These are phyloP conservation scores for Lotus japonicus DNA, from an alignment of 306 rosid species.

Conservation along the genomic window DNA sequence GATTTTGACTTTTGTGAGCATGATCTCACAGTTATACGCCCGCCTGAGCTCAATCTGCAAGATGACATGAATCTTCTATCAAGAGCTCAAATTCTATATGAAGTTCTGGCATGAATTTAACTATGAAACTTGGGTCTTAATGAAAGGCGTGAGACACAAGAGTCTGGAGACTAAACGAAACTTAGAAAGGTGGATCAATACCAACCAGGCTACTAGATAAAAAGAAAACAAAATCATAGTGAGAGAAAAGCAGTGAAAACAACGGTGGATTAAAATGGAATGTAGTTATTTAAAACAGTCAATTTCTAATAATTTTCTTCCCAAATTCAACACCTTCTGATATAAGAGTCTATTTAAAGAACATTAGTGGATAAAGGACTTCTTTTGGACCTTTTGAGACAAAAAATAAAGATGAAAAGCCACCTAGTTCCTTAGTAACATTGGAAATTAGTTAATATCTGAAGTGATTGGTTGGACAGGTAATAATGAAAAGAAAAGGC, in stretches of 20 bases:
- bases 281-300: background rate
- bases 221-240: background rate
- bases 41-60: constrained; percentile 95
- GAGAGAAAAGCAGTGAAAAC: background rate
- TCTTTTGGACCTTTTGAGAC: background rate
- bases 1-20: constrained; percentile 94
- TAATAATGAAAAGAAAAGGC: constrained; percentile 2
- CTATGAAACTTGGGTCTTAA: background rate
- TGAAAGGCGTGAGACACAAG: constrained; percentile 2
- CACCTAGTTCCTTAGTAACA: background rate
- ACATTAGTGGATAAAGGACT: background rate
- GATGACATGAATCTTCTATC: too few relatives aligned
- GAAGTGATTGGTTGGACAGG: background rate
- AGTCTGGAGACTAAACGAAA: constrained; percentile 6
- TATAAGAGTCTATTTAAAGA: background rate
- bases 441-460: constrained; percentile 7
- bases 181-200: background rate
- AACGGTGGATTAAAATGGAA: background rate
- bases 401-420: constrained; percentile 2
- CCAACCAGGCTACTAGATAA: constrained; percentile 7
- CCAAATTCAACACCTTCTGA: background rate
- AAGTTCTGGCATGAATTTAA: background rate
- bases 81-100: too few relatives aligned
- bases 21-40: constrained; percentile 97
- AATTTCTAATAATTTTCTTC: background rate